A percentile compares a stretch with the other conserved stretches of the same genome.
These are phyloP conservation scores for Starmerella vitae DNA, from an alignment of 805 yeast species.

Conservation along the genomic window DNA sequence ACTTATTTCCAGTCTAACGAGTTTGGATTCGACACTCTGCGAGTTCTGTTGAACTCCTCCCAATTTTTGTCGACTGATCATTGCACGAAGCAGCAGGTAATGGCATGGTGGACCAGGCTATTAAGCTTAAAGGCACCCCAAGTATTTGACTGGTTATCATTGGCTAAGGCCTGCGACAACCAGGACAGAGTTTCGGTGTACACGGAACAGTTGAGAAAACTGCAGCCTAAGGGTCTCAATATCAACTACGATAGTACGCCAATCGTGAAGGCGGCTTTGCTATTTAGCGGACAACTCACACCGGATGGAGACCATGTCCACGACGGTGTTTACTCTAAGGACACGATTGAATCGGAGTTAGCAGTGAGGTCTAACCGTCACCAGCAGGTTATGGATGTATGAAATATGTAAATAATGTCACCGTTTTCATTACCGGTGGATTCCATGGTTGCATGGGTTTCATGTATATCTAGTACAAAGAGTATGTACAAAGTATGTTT, in stretches of 20 bases:
- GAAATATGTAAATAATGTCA: too few species aligned
- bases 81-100: conserved; percentile 5
- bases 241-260: neutral
- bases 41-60: conserved; percentile 18
- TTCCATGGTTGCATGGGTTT: too few species aligned
- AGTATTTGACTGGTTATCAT: conserved; percentile 19
- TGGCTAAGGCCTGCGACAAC: conserved; percentile 18
- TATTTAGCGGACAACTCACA: neutral
- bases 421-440: too few species aligned
- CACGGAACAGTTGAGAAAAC: conserved; percentile 1
- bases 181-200: conserved; percentile 12
- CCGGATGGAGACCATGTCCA: neutral
- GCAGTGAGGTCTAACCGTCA: too few species aligned
- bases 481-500: too few species aligned
- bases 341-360: conserved; percentile 6
- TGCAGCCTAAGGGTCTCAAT: neutral
- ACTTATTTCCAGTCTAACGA: conserved; percentile 1
- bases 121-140: conserved; percentile 9
- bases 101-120: conserved; percentile 15
- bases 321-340: neutral
- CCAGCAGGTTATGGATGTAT: too few species aligned
- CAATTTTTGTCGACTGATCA: conserved; percentile 7
- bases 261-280: conserved; percentile 2
- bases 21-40: conserved; percentile 14
- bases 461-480: too few species aligned